A percentile compares a stretch with the other conserved stretches of the same genome.
phyloP scores from a whole-genome alignment of 2,329 filamentous ascomycete species.

The Colletotrichum sp. region DNA sequence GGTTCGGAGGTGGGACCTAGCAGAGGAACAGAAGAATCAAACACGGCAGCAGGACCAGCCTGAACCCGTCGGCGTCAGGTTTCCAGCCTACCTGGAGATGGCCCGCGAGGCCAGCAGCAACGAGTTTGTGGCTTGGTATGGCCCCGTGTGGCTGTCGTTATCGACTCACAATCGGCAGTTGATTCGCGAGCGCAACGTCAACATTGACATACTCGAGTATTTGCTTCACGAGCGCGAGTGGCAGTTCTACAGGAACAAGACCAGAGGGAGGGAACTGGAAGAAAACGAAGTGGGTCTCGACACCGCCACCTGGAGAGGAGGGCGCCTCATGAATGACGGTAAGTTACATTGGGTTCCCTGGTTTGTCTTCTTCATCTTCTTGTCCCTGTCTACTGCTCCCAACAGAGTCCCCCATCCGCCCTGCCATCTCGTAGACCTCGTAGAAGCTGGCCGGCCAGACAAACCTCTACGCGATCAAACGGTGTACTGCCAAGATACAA shows the following conservation, averaged over 20 bases:
- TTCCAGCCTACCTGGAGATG: background rate
- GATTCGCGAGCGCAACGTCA: background rate
- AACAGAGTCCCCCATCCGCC: background rate
- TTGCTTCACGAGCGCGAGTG: background rate
- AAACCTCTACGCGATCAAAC: background rate
- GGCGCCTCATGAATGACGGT: background rate
- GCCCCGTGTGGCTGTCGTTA: background rate
- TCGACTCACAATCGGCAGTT: background rate
- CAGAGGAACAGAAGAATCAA: background rate
- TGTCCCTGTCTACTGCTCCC: background rate
- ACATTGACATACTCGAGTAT: background rate
- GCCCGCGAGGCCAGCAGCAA: background rate
- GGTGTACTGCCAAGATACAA: background rate
- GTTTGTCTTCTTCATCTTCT: background rate
- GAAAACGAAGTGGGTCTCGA: background rate
- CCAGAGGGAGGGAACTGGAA: background rate
- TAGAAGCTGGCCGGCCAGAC: background rate
- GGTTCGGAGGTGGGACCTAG: background rate
- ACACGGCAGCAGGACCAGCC: background rate
- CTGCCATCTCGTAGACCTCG: background rate
- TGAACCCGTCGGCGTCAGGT: background rate
- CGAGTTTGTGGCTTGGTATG: background rate
- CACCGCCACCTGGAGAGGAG: background rate
- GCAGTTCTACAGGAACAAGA: background rate
- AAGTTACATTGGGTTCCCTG: background rate